These are phyloP conservation scores for Candida alai DNA, from an alignment of 805 yeast species.

Conservation along the genomic window DNA sequence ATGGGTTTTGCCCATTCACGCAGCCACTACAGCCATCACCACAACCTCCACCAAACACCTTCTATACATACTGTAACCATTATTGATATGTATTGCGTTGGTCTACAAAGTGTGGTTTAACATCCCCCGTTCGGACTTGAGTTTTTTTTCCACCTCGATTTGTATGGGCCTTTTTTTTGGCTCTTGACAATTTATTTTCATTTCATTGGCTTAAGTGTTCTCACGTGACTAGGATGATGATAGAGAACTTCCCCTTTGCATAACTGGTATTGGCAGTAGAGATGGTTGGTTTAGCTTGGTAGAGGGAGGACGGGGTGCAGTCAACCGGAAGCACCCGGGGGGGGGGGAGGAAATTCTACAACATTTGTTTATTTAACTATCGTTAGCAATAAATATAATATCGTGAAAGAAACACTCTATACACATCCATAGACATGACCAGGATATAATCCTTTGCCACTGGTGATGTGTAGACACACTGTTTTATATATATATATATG, in stretches of 20 bases:
- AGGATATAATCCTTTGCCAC: too few species aligned
- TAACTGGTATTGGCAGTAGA: background rate
- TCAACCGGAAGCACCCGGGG: too few species aligned
- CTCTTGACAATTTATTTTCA: background rate
- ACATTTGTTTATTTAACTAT: too few species aligned
- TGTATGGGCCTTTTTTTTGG: background rate
- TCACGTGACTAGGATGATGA: constrained; percentile 7
- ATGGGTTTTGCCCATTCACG: background rate
- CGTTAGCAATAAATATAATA: too few species aligned
- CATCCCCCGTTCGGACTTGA: background rate
- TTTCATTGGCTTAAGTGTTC: constrained; percentile 4
- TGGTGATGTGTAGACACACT: too few species aligned
- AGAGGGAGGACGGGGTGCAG: background rate
- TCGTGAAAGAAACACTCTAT: too few species aligned
- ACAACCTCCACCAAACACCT: background rate
- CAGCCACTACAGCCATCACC: background rate
- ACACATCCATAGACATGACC: too few species aligned
- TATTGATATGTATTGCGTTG: background rate
- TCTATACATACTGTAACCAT: constrained; percentile 22
- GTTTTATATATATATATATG: background rate
- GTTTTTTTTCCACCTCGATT: constrained; percentile 1
- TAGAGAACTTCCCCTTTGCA: too few species aligned
- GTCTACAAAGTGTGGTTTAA: background rate
- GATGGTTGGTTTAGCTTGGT: background rate
- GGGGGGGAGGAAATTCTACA: too few species aligned